Conservation (phyloP, 2,329 filamentous ascomycete genomes). For the Penicillium sp. region DNA sequence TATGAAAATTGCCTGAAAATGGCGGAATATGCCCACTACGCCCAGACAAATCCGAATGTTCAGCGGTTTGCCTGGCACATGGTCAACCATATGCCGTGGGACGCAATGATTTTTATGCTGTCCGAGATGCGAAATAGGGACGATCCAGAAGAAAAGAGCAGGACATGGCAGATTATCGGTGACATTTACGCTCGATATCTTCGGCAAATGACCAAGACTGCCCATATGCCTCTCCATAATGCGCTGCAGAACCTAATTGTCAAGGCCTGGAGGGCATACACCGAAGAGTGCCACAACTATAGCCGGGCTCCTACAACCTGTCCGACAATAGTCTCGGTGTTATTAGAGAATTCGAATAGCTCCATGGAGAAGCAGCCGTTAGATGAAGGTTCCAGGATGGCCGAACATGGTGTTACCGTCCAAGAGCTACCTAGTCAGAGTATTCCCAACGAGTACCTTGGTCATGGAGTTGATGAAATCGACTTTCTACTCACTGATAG, state of each 20-base stretch:
- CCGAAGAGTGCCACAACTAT: conserved; percentile 26
- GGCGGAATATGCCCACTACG: conserved; percentile 25
- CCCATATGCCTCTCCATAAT: conserved; percentile 24
- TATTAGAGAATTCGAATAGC: conserved; percentile 12
- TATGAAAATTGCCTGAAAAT: conserved; percentile 45
- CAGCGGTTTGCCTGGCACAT: conserved; percentile 53
- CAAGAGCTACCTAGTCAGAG: conserved; percentile 7
- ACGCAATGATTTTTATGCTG: conserved; percentile 57
- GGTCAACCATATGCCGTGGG: conserved; percentile 56
- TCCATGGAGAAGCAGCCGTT: neutral
- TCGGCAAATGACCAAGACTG: conserved; percentile 24
- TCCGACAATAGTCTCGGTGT: conserved; percentile 23
- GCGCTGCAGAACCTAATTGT: conserved; percentile 31
- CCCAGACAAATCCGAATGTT: conserved; percentile 41
- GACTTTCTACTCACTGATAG: conserved; percentile 22
- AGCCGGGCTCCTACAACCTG: conserved; percentile 20
- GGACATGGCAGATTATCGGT: conserved; percentile 53
- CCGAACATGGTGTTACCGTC: neutral
- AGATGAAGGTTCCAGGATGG: neutral
- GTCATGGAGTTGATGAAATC: conserved; percentile 4
- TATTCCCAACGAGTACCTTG: neutral
- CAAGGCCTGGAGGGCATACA: conserved; percentile 32
- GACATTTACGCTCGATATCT: conserved; percentile 48
- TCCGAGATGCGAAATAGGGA: conserved; percentile 45
- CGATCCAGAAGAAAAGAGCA: conserved; percentile 38